Base-by-base conservation (phyloP, 106 monocot genomes). In the Posidonia australis region DNA sequence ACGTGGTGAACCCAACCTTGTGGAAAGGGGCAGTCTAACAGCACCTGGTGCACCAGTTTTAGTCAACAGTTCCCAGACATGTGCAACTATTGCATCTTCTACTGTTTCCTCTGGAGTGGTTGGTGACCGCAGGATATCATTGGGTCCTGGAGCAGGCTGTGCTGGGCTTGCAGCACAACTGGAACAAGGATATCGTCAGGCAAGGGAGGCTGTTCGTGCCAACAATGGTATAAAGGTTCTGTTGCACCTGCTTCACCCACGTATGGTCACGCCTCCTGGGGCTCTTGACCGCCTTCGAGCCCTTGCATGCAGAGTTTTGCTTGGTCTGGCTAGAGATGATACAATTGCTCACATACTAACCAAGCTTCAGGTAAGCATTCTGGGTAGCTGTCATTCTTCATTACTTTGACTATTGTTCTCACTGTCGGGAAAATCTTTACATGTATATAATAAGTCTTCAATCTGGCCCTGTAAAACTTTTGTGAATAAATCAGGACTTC, bases 201-300 rank as follows among this genome's bases (percentile, higher is more conserved):
- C 96, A 72, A 79, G 96, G 55, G 82, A 90, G 72, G 82, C 84
- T 68, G 96, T 96, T 43, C 87, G 96, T 55, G 80, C 90, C 12
- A 90, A 96, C 70, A 96, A 96, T 75, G 96, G 96, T 13, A 96
- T 96, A 64, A 96, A 96, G 67, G 87, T 96, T 68, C 78, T 96
- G 17, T 70, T 96, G 63, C 84, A 96, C 77, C 82, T 96, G 76
- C 90, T 96, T 28, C 77, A 83, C 63, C 86, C 96, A 60, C 63
- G 96, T 18, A 80, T 96, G 87, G 78, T 85, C 54, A 85, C 82
- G 23, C 87, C 90, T 51, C 90, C 90, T 29, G 82, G 71, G 20
- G 70, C 84, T 68, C 70, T 96, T 59, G 96, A 96, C 54, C 78
- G 81, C 54, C 71, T 96, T 28, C 77, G 96, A 12, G 96, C 87